Evolutionary conservation across 805 yeast species (phyloP), one percentile per base, ranked within the genome.

Genomic region (Candida sithepensis): DNA sequence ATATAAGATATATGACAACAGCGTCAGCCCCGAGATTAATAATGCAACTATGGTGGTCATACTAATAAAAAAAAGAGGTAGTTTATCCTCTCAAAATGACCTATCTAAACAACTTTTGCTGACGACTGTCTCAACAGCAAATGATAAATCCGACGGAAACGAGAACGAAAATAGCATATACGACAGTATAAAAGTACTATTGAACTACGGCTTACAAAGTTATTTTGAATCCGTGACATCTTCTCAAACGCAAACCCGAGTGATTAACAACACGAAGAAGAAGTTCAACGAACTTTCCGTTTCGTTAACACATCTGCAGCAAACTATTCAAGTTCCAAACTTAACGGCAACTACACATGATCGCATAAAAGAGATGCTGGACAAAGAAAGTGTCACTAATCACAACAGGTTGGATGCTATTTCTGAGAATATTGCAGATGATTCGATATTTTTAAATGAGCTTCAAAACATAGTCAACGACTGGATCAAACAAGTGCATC

Each of bases 401-500:
- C 39, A 46, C 9, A 40, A 30, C 14, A 34, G 20, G 3, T 16
- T 50, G 2, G 54, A 47, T 12, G 6, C 50, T 1, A 9, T 60
- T 8, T 68, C 69, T 1, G 43, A 45, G 1, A 64, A 63, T 0
- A 54, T 73, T 4, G 55, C 79, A 0, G 54, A 66, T 1, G 89
- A 87, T 54, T 64, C 85, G 0, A 56, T 63, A 0, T 75, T 84
- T 48, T 67, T 91, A 39, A 91, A 91, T 56, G 72, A 72, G 41
- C 65, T 89, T n/a, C 95, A 94, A 45, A 64, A 73, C 3, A 72
- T 73, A 2, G 95, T 83, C 9, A 87, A 87, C 56, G 69, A 70
- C 2, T 91, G 97, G 97, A 79, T 84, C 16, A 78, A 73, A 50
- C 76, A 78, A 30, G 77, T 84, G 13, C 84, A 82, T 51, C 63